Evolutionary conservation across 75 land plant genomes (phyloP), one percentile per base, ranked within the genome.

Genomic region (Adiantum capillusveneris): DNA sequence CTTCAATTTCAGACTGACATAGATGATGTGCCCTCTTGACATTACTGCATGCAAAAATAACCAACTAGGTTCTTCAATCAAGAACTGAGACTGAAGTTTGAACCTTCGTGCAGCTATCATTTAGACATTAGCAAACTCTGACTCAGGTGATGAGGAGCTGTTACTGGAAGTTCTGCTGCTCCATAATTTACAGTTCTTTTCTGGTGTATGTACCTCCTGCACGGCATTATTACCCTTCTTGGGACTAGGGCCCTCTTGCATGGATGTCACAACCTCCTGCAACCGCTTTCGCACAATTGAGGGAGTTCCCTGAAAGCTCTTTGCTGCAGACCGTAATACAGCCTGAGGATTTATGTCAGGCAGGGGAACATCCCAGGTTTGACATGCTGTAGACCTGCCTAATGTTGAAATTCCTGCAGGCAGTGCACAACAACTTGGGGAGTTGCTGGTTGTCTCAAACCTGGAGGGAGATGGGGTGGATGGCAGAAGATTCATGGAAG

Each of bases 231-330:
- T 34, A 34, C 3, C 9, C 7, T 34, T 34, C 37, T 34, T 34
- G 9, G 7, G 9, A 34, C 37, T 5, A 34, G 7, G 7, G 9
- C 37, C 37, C 37, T 34, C 37, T 34, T 9, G 37, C 7, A 34
- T 34, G 9, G 37, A 34, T 5, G 37, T 3, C 37, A 34, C 37
- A 5, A 34, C 9, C 37, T 82, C 83, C 24, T 85, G 87, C 27
- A 76, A 76, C 41, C 96, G 58, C 70, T 94, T 94, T 63, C 85
- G 85, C 64, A 94, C 46, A 34, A 86, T 94, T 2, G 98, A 89
- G 54, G 98, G 90, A 14, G 96, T 80, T 1, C 75, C 64, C 25
- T 67, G 62, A 54, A 81, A 88, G 57, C 83, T 85, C 59, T 83
- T 76, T 0, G 96, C 88, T 46, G 88, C 85, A 75, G 71, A 72